phyloP scores from a whole-genome alignment of 2,329 filamentous ascomycete species.

The Curvularia sp. region DNA sequence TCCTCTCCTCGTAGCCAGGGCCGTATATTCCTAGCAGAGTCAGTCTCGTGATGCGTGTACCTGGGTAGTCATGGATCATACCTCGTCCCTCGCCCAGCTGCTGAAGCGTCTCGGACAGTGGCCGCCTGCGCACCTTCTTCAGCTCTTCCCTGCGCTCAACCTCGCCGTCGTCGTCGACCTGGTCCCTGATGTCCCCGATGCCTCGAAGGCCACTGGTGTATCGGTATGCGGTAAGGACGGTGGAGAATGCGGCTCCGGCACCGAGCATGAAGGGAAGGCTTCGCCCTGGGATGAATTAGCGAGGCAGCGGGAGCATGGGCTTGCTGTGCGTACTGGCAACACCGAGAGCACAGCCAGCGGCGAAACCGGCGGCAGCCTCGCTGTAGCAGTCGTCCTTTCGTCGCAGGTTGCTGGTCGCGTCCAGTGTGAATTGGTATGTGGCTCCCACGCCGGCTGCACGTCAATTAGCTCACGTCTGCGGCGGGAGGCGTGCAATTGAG shows the following conservation, averaged over 20 bases:
- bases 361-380: conserved; percentile 76
- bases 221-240: conserved; percentile 69
- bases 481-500: background rate
- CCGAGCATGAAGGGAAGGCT: conserved; percentile 75
- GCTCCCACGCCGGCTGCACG: conserved; percentile 73
- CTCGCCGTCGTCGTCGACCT: conserved; percentile 71
- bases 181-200: conserved; percentile 52
- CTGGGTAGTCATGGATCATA: conserved; percentile 52
- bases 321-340: conserved; percentile 66
- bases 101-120: conserved; percentile 79
- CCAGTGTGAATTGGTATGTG: conserved; percentile 78
- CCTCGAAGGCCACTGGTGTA: conserved; percentile 71
- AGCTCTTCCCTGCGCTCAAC: conserved; percentile 77
- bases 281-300: conserved; percentile 57
- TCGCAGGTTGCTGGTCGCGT: conserved; percentile 82
- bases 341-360: conserved; percentile 75
- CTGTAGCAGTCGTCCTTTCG: conserved; percentile 83
- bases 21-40: conserved; percentile 72
- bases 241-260: conserved; percentile 66
- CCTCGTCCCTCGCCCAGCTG: conserved; percentile 88
- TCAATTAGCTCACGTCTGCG: conserved; percentile 37
- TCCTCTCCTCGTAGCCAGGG: conserved; percentile 83
- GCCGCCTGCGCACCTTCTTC: conserved; percentile 75
- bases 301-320: conserved; percentile 15
- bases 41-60: conserved; percentile 20